Base-by-base conservation (phyloP, 2,329 filamentous ascomycete genomes). In the Madurella mycetomatis region DNA sequence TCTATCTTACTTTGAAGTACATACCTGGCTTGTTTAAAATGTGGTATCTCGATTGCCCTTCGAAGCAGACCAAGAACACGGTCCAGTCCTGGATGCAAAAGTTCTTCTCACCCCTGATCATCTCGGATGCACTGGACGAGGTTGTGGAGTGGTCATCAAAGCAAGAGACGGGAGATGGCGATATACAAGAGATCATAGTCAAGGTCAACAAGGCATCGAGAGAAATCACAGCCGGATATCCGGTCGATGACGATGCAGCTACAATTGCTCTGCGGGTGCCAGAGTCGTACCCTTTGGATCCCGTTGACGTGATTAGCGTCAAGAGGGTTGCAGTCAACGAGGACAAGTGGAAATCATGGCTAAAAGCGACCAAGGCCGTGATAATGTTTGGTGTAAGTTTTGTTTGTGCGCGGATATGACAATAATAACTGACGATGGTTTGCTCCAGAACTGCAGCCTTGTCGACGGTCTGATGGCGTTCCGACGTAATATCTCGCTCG, bases 271-370 rank as follows among this genome's bases (percentile, higher is more conserved):
- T 99, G 63, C 81, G 82, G 5, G 79, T 99, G 0, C 92, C 92
- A 0, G 74, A 83, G 1, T 85, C 85, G 41, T 99, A 95, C 66
- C 94, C 94, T 0, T 81, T 99, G 9, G 85, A 90, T 19, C 80
- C 82, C 1, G 89, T 95, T 1, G 77, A 82, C 9, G 91, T 97
- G 1, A 77, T 84, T 2, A 86, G 90, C 9, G 75, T 92, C 17
- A 90, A 87, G 63, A 86, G 92, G 12, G 90, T 97, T 1, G 90
- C 89, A 0, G 90, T 96, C 25, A 87, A 85, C 56, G 92, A 97
- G 66, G 86, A 86, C 70, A 95, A 94, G 67, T 99, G 94, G 92
- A 86, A 90, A 70, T 87, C 81, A 57, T 96, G 92, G 92, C 79
- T 96, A 57, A 80, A 90, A 65, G 90, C 86, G 8, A 92, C 90